A percentile compares a stretch with the other conserved stretches of the same genome.
Conservation (phyloP, 805 yeast genomes). For the Kazachstania psychrophila region DNA sequence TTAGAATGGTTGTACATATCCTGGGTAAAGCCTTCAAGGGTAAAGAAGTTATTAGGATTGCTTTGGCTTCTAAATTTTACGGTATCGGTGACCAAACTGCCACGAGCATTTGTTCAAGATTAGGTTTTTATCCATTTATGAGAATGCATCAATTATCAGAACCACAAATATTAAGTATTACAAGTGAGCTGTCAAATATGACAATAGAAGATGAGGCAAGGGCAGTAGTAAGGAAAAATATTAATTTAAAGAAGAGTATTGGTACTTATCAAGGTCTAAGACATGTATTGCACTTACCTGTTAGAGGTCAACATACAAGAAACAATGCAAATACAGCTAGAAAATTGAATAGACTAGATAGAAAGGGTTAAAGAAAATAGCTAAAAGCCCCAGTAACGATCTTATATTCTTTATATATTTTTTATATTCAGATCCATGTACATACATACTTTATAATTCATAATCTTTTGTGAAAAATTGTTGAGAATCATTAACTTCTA, state of each 20-base stretch:
- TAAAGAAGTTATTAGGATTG: conserved; percentile 36
- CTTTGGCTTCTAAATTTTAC: conserved; percentile 70
- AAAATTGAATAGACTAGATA: conserved; percentile 68
- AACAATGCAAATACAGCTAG: conserved; percentile 87
- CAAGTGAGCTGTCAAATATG: conserved; percentile 78
- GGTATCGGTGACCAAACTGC: conserved; percentile 80
- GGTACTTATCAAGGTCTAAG: conserved; percentile 85
- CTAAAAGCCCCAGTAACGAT: background rate
- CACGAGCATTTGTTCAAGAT: conserved; percentile 66
- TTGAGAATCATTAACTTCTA: conserved; percentile 36
- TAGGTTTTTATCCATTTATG: conserved; percentile 89
- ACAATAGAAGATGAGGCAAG: conserved; percentile 74
- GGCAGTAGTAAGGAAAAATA: conserved; percentile 68
- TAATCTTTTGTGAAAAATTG: conserved; percentile 3
- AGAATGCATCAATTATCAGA: conserved; percentile 88
- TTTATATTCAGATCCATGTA: background rate
- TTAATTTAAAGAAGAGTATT: conserved; percentile 64
- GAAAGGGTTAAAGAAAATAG: conserved; percentile 35
- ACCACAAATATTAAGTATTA: conserved; percentile 73
- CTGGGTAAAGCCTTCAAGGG: conserved; percentile 45
- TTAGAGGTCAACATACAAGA: conserved; percentile 84
- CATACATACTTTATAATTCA: background rate
- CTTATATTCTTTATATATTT: background rate
- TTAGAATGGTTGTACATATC: conserved; percentile 43
- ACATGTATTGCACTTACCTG: conserved; percentile 77